A percentile compares a stretch with the other conserved stretches of the same genome.
phyloP scores from a whole-genome alignment of 2,329 filamentous ascomycete species.

The Colletotrichum navitas region DNA sequence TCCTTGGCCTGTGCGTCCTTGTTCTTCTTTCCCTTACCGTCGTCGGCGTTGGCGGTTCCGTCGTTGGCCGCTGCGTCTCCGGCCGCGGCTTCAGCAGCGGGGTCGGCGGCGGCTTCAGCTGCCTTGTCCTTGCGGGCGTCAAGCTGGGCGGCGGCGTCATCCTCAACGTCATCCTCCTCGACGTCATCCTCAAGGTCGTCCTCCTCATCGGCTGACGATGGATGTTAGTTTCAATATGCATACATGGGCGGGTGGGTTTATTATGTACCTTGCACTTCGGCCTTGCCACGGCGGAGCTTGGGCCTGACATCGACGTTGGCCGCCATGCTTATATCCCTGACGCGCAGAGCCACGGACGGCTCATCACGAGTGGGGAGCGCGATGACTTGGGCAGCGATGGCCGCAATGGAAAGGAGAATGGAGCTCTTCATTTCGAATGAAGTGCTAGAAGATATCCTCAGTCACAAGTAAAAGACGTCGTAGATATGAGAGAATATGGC shows the following conservation, averaged over 20 bases:
- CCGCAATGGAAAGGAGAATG: constrained; percentile 39
- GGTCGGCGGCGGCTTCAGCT: not conserved
- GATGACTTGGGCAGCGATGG: constrained; percentile 41
- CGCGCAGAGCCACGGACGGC: constrained; percentile 28
- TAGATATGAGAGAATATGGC: constrained; percentile 6
- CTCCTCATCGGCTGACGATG: not conserved
- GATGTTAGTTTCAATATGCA: not conserved
- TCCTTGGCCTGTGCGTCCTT: not conserved
- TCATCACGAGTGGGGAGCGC: constrained; percentile 33
- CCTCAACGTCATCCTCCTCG: not conserved
- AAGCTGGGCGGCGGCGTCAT: not conserved
- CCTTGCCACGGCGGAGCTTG: constrained; percentile 31
- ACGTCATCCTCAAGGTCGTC: not conserved
- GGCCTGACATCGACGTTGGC: constrained; percentile 17
- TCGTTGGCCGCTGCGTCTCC: constrained; percentile 32
- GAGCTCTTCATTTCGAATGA: constrained; percentile 42
- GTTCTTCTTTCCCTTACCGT: constrained; percentile 11
- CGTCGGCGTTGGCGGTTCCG: not conserved
- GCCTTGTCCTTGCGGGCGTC: constrained; percentile 7
- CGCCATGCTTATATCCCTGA: constrained; percentile 22
- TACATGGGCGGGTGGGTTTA: too few species aligned
- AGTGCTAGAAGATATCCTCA: constrained; percentile 6
- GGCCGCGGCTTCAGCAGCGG: not conserved
- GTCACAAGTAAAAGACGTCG: not conserved
- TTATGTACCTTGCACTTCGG: constrained; percentile 4